Conservation (phyloP, 2,329 filamentous ascomycete species). For the Trichophyton mentagrophytes region DNA sequence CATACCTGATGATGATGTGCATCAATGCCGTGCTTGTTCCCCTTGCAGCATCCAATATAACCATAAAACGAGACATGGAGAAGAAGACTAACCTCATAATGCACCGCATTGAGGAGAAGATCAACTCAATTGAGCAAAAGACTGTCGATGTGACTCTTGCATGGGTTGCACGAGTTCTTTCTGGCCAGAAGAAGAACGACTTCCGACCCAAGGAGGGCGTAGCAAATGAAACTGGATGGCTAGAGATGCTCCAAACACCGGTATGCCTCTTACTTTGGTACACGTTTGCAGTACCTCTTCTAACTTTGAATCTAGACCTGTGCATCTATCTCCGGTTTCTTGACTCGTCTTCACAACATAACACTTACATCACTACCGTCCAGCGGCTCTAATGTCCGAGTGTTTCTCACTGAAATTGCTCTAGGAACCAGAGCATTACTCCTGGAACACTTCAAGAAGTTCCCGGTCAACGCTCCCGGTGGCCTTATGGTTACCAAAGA, state of each 20-base stretch:
- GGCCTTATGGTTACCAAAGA: conserved; percentile 94
- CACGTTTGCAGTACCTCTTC: background rate
- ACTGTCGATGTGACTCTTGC: conserved; percentile 61
- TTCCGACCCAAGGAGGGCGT: conserved; percentile 55
- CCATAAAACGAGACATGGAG: conserved; percentile 78
- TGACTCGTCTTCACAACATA: conserved; percentile 52
- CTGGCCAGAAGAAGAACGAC: conserved; percentile 73
- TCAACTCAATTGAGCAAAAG: conserved; percentile 56
- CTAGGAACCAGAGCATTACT: conserved; percentile 64
- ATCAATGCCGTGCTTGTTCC: conserved; percentile 83
- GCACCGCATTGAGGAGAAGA: conserved; percentile 71
- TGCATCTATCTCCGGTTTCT: conserved; percentile 65
- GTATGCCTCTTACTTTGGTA: conserved; percentile 19
- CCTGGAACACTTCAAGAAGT: conserved; percentile 88
- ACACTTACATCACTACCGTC: conserved; percentile 51
- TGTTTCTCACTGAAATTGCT: conserved; percentile 73
- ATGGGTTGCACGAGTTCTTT: conserved; percentile 60
- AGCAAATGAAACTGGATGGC: conserved; percentile 30
- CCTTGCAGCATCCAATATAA: conserved; percentile 77
- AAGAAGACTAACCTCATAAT: conserved; percentile 63
- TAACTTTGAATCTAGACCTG: conserved; percentile 46
- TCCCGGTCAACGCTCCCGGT: conserved; percentile 81
- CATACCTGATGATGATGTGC: conserved; percentile 86
- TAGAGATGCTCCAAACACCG: conserved; percentile 70
- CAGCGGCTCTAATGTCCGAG: conserved; percentile 62